These are phyloP conservation scores for Didymella sp. DNA, from an alignment of 2,329 filamentous ascomycete genomes.

Conservation along the genomic window DNA sequence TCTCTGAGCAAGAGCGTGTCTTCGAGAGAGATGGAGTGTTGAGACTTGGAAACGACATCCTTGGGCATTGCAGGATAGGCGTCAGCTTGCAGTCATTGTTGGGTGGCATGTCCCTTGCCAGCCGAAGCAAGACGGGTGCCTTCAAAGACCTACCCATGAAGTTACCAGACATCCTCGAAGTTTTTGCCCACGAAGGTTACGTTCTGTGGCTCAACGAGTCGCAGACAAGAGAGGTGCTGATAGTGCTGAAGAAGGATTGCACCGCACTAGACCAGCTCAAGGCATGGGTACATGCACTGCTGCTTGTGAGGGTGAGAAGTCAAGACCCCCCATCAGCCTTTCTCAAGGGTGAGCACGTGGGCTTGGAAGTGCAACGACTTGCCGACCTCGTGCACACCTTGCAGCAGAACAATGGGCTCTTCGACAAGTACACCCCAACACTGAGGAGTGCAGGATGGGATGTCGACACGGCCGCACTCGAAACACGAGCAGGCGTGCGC, in stretches of 20 bases:
- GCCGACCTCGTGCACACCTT: neutral
- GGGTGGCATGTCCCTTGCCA: constrained; percentile 33
- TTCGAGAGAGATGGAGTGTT: constrained; percentile 72
- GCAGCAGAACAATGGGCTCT: constrained; percentile 51
- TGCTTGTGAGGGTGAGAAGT: constrained; percentile 48
- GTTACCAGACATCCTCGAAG: constrained; percentile 57
- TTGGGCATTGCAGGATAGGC: constrained; percentile 65
- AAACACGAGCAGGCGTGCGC: constrained; percentile 65
- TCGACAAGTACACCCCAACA: constrained; percentile 54
- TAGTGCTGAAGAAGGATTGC: constrained; percentile 69
- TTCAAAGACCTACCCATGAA: constrained; percentile 42
- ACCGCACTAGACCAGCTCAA: constrained; percentile 60
- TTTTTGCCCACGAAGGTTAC: constrained; percentile 63
- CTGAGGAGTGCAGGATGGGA: constrained; percentile 69
- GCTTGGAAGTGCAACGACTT: neutral
- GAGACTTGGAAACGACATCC: constrained; percentile 49
- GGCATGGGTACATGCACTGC: constrained; percentile 68
- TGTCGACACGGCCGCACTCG: constrained; percentile 67
- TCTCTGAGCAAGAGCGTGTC: constrained; percentile 65
- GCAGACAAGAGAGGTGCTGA: constrained; percentile 53
- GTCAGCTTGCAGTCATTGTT: constrained; percentile 51
- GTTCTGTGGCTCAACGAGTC: constrained; percentile 62
- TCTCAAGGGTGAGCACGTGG: neutral
- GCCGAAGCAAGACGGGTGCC: constrained; percentile 37
- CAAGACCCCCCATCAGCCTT: neutral